Percentiles rank a stretch among this genome's conserved stretches.
Conservation (phyloP, 495 filamentous ascomycete genomes). For the Elasticomyces elasticus region DNA sequence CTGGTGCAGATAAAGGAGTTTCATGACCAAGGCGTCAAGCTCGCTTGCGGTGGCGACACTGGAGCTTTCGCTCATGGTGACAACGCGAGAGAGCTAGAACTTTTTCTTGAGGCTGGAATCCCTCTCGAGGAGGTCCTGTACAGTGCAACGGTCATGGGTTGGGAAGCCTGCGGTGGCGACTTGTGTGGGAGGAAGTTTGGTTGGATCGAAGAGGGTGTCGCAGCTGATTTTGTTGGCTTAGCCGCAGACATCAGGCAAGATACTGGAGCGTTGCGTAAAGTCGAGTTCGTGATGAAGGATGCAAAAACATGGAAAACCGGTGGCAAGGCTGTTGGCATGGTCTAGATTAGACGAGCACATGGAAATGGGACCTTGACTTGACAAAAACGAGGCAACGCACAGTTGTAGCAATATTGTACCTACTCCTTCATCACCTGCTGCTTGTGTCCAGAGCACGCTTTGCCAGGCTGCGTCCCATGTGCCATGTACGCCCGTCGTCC, state of each 20-base stretch:
- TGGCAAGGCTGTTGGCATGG: constrained; percentile 12
- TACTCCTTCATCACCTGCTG: no score
- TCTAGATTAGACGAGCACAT: no score
- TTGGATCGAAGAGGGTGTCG: constrained; percentile 36
- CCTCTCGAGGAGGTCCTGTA: constrained; percentile 39
- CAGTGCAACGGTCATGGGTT: constrained; percentile 39
- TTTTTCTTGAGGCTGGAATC: constrained; percentile 42
- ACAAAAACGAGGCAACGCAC: no score
- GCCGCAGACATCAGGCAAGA: constrained; percentile 28
- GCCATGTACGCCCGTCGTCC: no score
- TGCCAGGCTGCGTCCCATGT: no score
- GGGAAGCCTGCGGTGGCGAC: constrained; percentile 44
- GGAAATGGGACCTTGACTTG: no score
- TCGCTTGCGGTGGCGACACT: constrained; percentile 42
- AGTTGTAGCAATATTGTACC: no score
- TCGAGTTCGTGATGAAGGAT: constrained; percentile 46
- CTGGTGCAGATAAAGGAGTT: constrained; percentile 30
- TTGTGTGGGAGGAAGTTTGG: constrained; percentile 41
- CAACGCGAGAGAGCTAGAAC: constrained; percentile 41
- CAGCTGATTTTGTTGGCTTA: constrained; percentile 41
- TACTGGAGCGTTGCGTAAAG: constrained; percentile 34
- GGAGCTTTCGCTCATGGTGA: constrained; percentile 43
- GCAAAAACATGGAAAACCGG: constrained; percentile 35
- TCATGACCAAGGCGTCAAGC: constrained; percentile 35
- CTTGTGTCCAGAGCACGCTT: no score